Conservation (phyloP, 441 rosid species). For the Flueggea neowawraea region DNA sequence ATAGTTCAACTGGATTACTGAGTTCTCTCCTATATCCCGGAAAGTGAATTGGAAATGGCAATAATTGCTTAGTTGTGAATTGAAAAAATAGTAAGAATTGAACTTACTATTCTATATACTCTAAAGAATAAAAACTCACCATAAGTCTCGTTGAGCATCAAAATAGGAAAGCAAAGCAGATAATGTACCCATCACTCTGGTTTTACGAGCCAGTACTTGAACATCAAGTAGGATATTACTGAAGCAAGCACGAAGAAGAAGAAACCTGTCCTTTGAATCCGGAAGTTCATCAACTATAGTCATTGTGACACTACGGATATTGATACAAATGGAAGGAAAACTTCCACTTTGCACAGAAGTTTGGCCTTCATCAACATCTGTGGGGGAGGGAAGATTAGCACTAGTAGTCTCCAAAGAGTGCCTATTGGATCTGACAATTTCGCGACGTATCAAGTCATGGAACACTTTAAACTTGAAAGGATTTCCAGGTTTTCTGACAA, state of each 20-base stretch:
- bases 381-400: slow-evolving; percentile 21
- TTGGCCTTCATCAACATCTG: slow-evolving; percentile 29
- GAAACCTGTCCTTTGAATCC: slow-evolving; percentile 65
- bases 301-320: slow-evolving; percentile 50
- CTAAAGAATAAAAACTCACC: slow-evolving; percentile 47
- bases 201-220: slow-evolving; percentile 65
- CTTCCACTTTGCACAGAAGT: slow-evolving; percentile 37
- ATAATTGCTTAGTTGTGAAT: not conserved
- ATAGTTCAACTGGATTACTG: slow-evolving; percentile 66
- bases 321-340: slow-evolving; percentile 55
- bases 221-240: slow-evolving; percentile 41
- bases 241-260: slow-evolving; percentile 67
- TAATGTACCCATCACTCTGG: slow-evolving; percentile 61
- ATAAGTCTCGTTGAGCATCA: slow-evolving; percentile 70
- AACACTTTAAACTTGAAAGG: slow-evolving; percentile 89
- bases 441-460: slow-evolving; percentile 31
- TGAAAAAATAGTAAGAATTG: not conserved
- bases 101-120: not conserved
- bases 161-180: slow-evolving; percentile 51
- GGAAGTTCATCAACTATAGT: slow-evolving; percentile 81
- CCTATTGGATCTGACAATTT: slow-evolving; percentile 23
- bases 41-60: slow-evolving; percentile 19
- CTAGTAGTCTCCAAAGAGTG: slow-evolving; percentile 26
- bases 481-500: slow-evolving; percentile 92
- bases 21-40: slow-evolving; percentile 64